Evolutionary conservation across 1,284 basidiomycete species (phyloP).

Genomic region (Microstroma glucosiphilum): DNA sequence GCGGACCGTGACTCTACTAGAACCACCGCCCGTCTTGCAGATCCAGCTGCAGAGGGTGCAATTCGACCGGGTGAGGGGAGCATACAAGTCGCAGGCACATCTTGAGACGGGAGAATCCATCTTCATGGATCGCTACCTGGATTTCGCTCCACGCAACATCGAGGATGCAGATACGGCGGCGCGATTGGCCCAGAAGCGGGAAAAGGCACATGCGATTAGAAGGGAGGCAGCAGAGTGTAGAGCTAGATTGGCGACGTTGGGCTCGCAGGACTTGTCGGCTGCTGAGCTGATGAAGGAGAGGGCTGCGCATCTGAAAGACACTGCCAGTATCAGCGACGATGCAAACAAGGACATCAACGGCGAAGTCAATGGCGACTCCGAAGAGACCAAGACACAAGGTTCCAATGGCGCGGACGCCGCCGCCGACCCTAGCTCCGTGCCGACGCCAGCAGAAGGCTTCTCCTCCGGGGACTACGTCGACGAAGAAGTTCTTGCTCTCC

Average conservation of each 20-base stretch:
- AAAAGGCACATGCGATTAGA: background rate
- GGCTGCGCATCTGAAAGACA: no score
- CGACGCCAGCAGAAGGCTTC: no score
- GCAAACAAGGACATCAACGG: background rate
- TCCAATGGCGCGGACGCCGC: no score
- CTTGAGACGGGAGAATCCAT: slow-evolving; percentile 81
- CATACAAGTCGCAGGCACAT: slow-evolving; percentile 93
- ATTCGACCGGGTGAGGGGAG: slow-evolving; percentile 81
- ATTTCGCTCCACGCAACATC: slow-evolving; percentile 61
- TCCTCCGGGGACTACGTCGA: no score
- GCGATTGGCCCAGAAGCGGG: slow-evolving; percentile 6
- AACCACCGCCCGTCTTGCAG: slow-evolving; percentile 82
- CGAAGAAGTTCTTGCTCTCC: slow-evolving; percentile 1
- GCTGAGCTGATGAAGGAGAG: no score
- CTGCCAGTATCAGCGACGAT: no score
- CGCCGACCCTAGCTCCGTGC: no score
- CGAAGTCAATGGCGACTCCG: background rate
- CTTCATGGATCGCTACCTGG: slow-evolving; percentile 82
- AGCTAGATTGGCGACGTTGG: background rate
- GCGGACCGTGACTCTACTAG: slow-evolving; percentile 80
- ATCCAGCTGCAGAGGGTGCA: slow-evolving; percentile 93
- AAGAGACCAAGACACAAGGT: no score
- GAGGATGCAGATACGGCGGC: slow-evolving; percentile 17
- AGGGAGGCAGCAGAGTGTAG: background rate
- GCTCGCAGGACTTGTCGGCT: no score